phyloP scores from a whole-genome alignment of 345 rosid genomes.

The Salix caprea region DNA sequence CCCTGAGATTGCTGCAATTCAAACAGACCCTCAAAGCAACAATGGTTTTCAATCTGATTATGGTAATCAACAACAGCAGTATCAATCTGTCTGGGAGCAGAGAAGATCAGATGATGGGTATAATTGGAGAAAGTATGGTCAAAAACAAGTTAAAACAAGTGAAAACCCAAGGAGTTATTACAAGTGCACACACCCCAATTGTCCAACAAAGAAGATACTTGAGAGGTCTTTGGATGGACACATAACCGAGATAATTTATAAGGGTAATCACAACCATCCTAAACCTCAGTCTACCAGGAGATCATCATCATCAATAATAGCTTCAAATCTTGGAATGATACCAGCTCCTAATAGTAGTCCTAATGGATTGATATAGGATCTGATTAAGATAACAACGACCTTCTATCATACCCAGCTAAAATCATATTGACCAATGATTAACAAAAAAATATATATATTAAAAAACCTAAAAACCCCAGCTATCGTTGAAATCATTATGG shows the following conservation, averaged over 20 bases:
- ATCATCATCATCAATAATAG: constrained; percentile 40
- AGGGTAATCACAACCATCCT: constrained; percentile 85
- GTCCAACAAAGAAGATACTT: constrained; percentile 85
- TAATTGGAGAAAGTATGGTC: constrained; percentile 96
- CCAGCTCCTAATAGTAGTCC: constrained; percentile 26
- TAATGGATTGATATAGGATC: constrained; percentile 6
- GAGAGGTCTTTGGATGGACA: constrained; percentile 81
- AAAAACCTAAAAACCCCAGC: no score
- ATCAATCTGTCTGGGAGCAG: constrained; percentile 45
- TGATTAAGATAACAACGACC: no score
- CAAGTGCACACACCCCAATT: constrained; percentile 76
- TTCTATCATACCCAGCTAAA: no score
- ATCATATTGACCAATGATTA: no score
- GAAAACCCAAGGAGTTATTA: constrained; percentile 91
- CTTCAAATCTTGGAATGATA: constrained; percentile 33
- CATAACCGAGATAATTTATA: constrained; percentile 79
- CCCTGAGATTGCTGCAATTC: constrained; percentile 41
- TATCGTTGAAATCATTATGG: no score
- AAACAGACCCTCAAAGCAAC: constrained; percentile 28
- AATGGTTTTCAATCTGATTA: constrained; percentile 30
- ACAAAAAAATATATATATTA: no score
- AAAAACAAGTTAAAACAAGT: constrained; percentile 90
- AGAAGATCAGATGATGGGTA: constrained; percentile 78
- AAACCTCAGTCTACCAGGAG: constrained; percentile 67
- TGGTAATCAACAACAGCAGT: constrained; percentile 32